A percentile compares a stretch with the other conserved stretches of the same genome.
phyloP scores from a whole-genome alignment of 192 early-diverging fungal species.

The Coemansia sp. region DNA sequence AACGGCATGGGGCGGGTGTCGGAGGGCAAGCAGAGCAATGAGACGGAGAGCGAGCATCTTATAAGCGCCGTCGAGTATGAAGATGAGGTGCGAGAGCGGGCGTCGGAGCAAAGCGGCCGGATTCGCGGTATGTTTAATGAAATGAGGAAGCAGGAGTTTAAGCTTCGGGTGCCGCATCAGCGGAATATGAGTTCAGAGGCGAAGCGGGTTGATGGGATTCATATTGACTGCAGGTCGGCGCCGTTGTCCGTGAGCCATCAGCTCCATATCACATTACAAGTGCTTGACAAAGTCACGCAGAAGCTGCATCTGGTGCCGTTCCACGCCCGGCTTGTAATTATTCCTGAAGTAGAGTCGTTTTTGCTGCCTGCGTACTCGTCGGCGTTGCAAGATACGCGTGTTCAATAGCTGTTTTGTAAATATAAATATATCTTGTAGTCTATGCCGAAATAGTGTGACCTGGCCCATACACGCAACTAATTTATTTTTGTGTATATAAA shows the following conservation, averaged over 20 bases:
- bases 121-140: slow-evolving; percentile 37
- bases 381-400: slow-evolving; percentile 29
- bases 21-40: not conserved
- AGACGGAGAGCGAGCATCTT: too few relatives aligned
- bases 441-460: not conserved
- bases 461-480: not conserved
- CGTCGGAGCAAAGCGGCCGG: not conserved
- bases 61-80: not conserved
- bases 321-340: slow-evolving; percentile 23
- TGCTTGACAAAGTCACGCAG: slow-evolving; percentile 3
- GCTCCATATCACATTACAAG: slow-evolving; percentile 15
- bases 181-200: slow-evolving; percentile 1
- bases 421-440: not conserved
- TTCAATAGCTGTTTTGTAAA: slow-evolving; percentile 14
- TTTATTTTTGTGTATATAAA: not conserved
- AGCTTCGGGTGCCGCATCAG: slow-evolving; percentile 21
- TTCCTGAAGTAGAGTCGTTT: slow-evolving; percentile 41
- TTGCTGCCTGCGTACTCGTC: slow-evolving; percentile 32
- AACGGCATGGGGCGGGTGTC: not conserved
- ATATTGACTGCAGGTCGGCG: slow-evolving; percentile 44
- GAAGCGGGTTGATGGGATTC: slow-evolving; percentile 14
- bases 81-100: not conserved
- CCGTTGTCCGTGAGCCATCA: slow-evolving; percentile 33
- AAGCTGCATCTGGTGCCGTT: slow-evolving; percentile 41
- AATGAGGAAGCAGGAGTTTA: slow-evolving; percentile 9